Evolutionary conservation across 2,329 filamentous ascomycete species (phyloP).

Genomic region (Alternaria triticina): DNA sequence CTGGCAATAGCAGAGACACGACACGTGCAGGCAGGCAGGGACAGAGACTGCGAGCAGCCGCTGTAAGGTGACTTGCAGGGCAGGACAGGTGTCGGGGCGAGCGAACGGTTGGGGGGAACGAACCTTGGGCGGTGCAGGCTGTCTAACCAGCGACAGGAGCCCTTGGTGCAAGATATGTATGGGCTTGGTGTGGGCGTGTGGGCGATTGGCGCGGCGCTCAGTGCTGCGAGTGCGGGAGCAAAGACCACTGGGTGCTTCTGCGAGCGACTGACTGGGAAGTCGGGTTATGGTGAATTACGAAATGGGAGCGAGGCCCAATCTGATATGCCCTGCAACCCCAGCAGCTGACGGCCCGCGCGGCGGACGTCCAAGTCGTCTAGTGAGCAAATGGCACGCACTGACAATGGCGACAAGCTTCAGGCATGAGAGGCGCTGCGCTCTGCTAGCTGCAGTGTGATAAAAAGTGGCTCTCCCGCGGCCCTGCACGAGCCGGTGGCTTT

Average conservation of each 20-base stretch:
- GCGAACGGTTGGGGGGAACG: constrained; percentile 10
- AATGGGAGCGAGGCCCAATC: constrained; percentile 20
- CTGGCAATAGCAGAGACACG: constrained; percentile 22
- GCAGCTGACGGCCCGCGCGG: constrained; percentile 31
- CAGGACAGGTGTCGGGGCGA: constrained; percentile 11
- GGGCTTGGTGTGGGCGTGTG: background rate
- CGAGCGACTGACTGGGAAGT: background rate
- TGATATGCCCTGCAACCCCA: constrained; percentile 19
- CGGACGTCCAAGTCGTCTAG: constrained; percentile 22
- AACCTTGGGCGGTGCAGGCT: constrained; percentile 5
- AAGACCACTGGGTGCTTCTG: constrained; percentile 2
- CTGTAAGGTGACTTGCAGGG: constrained; percentile 29
- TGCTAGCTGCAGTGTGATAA: constrained; percentile 18
- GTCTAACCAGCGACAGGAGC: constrained; percentile 15
- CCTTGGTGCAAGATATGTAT: constrained; percentile 8
- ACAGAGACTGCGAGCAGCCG: constrained; percentile 21
- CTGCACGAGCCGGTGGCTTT: constrained; percentile 23
- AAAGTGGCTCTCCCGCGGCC: constrained; percentile 10
- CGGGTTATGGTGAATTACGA: constrained; percentile 16
- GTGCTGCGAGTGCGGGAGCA: constrained; percentile 9
- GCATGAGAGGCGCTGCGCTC: background rate
- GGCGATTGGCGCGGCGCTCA: constrained; percentile 3
- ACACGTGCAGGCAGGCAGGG: constrained; percentile 19
- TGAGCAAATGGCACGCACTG: constrained; percentile 23
- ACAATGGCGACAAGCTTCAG: constrained; percentile 18